Percentiles rank a stretch among this genome's conserved stretches.
These are phyloP conservation scores for Fusarium chlamydosporum DNA, from an alignment of 2,329 filamentous ascomycete species.

Conservation along the genomic window DNA sequence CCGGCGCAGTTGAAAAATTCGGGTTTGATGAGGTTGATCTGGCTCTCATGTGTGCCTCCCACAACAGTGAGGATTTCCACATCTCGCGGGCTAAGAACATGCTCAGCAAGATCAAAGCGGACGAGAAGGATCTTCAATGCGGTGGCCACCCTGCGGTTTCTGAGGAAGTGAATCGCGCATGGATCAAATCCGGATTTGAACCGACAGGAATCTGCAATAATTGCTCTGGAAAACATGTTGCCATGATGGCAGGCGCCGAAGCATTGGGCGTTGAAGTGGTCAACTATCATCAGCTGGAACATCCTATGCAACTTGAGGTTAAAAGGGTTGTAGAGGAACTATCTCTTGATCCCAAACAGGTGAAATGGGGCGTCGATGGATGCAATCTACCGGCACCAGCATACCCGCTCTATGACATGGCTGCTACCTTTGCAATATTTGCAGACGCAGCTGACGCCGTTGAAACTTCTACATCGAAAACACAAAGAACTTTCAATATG, in stretches of 20 bases:
- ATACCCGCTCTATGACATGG: conserved; percentile 56
- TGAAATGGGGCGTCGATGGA: conserved; percentile 62
- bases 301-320: conserved; percentile 59
- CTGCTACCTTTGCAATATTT: conserved; percentile 55
- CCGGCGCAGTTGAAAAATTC: conserved; percentile 56
- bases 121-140: conserved; percentile 58
- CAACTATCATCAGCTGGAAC: conserved; percentile 55
- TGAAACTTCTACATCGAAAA: neutral
- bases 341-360: conserved; percentile 45
- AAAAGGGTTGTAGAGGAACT: conserved; percentile 56
- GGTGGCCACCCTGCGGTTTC: conserved; percentile 59
- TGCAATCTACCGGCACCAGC: conserved; percentile 65
- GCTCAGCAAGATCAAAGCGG: conserved; percentile 53
- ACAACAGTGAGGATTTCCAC: conserved; percentile 61
- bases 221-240: conserved; percentile 65
- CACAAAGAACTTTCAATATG: conserved; percentile 45
- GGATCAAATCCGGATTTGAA: conserved; percentile 57
- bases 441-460: conserved; percentile 53
- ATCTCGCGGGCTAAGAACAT: conserved; percentile 57
- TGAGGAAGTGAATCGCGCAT: conserved; percentile 55
- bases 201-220: conserved; percentile 60
- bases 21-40: conserved; percentile 59
- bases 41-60: conserved; percentile 63
- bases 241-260: conserved; percentile 61
- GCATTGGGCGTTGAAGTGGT: conserved; percentile 52